Evolutionary conservation across 2,329 filamentous ascomycete genomes (phyloP), one percentile per base, ranked within the genome.

Genomic region (Colletotrichum euphorbiae): DNA sequence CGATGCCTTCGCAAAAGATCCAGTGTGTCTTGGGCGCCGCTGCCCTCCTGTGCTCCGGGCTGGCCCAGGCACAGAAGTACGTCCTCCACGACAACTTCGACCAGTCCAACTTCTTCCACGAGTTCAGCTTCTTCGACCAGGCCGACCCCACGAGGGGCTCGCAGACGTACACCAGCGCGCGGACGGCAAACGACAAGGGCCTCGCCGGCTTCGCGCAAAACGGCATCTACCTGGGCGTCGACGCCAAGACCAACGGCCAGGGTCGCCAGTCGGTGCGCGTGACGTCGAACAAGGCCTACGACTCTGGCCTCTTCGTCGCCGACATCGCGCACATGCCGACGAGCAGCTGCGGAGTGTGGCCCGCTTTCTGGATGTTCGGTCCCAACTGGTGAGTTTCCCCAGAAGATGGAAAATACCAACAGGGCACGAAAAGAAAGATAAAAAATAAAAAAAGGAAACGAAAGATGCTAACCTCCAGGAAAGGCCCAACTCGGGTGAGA

Each of bases 251-350:
- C 31, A 85, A 86, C 0, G 73, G 80, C 31, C 80, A 80, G 3
- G 92, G 93, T 40, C 91, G 93, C 46, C 81, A 83, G 54, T 94
- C 91, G 24, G 88, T 93, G 36, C 90, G 93, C 17, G 79, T 97
- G 13, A 81, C 85, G 38, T 92, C 90, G 74, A 89, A 86, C 70
- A 86, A 89, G 71, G 79, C 84, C 17, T 95, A 91, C 80, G 89
- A 84, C 45, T 84, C 87, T 70, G 92, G 90, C 12, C 85, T 95
- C 61, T 88, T 94, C 76, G 83, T 94, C 50, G 83, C 91, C 62
- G 92, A 95, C 75, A 86, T 94, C 66, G 84, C 82, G 9, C 92
- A 94, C 77, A 93, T 94, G 89, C 92, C 92, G n/a, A 85, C 84
- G 19, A 87, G 87, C 46, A 81, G 83, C 69, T 94, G 92, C 74